phyloP scores from a whole-genome alignment of 495 filamentous ascomycete genomes.

The Lophium mytilinum region DNA sequence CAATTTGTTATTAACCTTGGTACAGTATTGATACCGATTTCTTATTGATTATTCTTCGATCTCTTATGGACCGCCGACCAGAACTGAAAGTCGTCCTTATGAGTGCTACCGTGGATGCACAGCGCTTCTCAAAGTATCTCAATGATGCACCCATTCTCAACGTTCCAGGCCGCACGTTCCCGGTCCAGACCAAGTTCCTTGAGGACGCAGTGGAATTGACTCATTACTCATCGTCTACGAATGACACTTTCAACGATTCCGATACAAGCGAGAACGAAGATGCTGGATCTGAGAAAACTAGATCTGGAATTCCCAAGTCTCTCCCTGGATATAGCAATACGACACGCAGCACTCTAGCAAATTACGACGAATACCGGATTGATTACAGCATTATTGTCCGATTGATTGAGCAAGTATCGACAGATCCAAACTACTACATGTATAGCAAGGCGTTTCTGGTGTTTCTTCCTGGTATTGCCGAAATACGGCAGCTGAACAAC shows the following conservation, averaged over 20 bases:
- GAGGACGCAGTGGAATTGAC: constrained; percentile 87
- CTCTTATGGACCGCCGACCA: constrained; percentile 61
- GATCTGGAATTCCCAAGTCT: constrained; percentile 28
- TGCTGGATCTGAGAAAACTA: constrained; percentile 25
- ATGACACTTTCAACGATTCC: constrained; percentile 8
- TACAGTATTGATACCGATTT: constrained; percentile 86
- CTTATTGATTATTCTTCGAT: constrained; percentile 78
- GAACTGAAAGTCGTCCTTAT: constrained; percentile 82
- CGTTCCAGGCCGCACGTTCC: constrained; percentile 88
- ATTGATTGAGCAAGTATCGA: constrained; percentile 64
- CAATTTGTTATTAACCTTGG: neutral
- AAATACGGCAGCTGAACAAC: constrained; percentile 82
- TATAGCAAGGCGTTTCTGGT: constrained; percentile 88
- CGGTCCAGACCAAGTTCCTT: constrained; percentile 76
- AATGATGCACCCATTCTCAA: constrained; percentile 74
- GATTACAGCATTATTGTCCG: constrained; percentile 74
- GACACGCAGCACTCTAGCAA: constrained; percentile 62
- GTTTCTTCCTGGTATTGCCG: constrained; percentile 90
- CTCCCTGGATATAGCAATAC: constrained; percentile 64
- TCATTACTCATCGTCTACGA: constrained; percentile 5
- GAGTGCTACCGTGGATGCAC: constrained; percentile 92
- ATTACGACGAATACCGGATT: constrained; percentile 79
- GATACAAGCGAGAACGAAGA: constrained; percentile 46
- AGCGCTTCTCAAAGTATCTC: constrained; percentile 82
- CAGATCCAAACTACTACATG: constrained; percentile 48